Percentiles rank a stretch among this genome's conserved stretches.
Conservation (phyloP, 495 filamentous ascomycete genomes). For the Parachaetomium inaequale region DNA sequence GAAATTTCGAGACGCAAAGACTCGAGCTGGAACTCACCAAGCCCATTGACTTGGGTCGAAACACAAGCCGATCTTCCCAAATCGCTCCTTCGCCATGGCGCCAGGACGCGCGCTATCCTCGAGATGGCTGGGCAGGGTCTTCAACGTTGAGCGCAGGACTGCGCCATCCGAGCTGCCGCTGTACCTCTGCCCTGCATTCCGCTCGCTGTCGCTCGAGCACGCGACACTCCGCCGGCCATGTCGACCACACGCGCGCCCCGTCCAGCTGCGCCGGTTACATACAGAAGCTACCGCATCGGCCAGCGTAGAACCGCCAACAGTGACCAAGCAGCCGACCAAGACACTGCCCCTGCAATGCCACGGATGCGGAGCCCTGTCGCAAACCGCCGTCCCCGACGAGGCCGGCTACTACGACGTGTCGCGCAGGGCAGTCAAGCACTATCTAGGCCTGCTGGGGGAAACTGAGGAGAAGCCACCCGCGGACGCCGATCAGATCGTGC, state of each 20-base stretch:
- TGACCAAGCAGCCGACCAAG: conserved; percentile 9
- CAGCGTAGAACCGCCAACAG: background rate
- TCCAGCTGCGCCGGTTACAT: conserved; percentile 33
- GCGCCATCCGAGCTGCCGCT: conserved; percentile 36
- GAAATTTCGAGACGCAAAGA: background rate
- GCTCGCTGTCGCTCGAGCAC: conserved; percentile 1
- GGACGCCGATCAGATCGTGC: conserved; percentile 34
- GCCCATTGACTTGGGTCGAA: too few species aligned
- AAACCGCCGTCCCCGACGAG: conserved; percentile 62
- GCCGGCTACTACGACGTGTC: conserved; percentile 70
- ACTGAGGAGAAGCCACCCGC: conserved; percentile 23
- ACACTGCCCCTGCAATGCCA: conserved; percentile 64
- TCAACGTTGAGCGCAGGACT: conserved; percentile 37
- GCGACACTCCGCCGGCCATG: conserved; percentile 2
- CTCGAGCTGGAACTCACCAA: background rate
- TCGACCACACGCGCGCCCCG: conserved; percentile 23
- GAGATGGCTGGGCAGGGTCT: conserved; percentile 42
- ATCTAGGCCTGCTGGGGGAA: conserved; percentile 33
- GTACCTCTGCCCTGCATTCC: conserved; percentile 45
- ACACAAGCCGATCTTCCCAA: background rate
- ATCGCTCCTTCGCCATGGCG: conserved; percentile 22
- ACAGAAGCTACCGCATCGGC: conserved; percentile 15
- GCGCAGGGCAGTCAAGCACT: conserved; percentile 51
- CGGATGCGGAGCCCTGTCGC: conserved; percentile 84
- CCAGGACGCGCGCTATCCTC: conserved; percentile 24